Conservation (phyloP, 2,329 filamentous ascomycete genomes). For the Epichloe festucae region DNA sequence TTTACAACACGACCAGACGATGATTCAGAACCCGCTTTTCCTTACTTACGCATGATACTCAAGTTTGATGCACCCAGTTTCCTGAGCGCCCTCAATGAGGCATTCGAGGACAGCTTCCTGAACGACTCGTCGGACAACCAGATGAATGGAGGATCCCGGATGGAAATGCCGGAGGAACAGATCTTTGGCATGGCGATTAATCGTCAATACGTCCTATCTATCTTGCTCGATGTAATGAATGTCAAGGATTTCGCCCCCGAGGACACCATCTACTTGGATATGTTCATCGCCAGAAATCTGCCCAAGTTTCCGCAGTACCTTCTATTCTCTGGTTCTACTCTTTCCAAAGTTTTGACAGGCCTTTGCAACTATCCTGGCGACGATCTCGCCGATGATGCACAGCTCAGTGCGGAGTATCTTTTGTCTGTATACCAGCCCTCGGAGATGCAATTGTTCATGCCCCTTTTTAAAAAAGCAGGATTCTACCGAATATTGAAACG, state of each 20-base stretch:
- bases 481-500: slow-evolving; percentile 91
- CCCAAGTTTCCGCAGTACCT: slow-evolving; percentile 96
- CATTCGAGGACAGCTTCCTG: slow-evolving; percentile 87
- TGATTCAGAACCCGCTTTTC: slow-evolving; percentile 60
- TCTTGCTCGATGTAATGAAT: slow-evolving; percentile 83
- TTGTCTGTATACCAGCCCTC: slow-evolving; percentile 87
- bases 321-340: slow-evolving; percentile 71
- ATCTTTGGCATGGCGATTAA: slow-evolving; percentile 63
- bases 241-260: slow-evolving; percentile 58
- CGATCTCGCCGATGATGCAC: slow-evolving; percentile 81
- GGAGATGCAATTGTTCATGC: slow-evolving; percentile 62
- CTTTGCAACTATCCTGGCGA: slow-evolving; percentile 73
- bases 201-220: slow-evolving; percentile 83
- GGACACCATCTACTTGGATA: slow-evolving; percentile 90
- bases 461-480: slow-evolving; percentile 62
- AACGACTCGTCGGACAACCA: slow-evolving; percentile 63
- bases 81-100: slow-evolving; percentile 89
- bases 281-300: slow-evolving; percentile 93
- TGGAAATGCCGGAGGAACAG: slow-evolving; percentile 49
- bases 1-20: slow-evolving; percentile 47
- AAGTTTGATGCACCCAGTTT: slow-evolving; percentile 86
- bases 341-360: slow-evolving; percentile 68
- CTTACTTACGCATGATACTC: slow-evolving; percentile 71
- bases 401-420: slow-evolving; percentile 92
- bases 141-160: slow-evolving; percentile 35